A percentile compares a stretch with the other conserved stretches of the same genome.
Evolutionary conservation across 352 stramenopile species (phyloP).

Genomic region (Phytophthora sojae): DNA sequence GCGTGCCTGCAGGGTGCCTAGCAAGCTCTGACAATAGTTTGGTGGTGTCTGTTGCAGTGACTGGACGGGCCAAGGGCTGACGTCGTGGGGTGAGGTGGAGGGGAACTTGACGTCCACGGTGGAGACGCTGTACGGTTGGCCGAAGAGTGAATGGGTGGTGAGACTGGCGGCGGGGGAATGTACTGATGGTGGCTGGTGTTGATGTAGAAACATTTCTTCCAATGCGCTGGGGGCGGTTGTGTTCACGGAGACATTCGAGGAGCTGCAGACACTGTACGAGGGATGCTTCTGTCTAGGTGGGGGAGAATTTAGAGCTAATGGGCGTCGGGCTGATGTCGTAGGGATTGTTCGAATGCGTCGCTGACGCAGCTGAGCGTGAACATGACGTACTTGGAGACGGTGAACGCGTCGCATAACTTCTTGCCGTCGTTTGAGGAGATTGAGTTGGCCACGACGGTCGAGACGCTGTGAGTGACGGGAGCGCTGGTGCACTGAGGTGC

Average conservation of each 20-base stretch:
- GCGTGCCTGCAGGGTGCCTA: background rate
- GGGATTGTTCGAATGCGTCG: slow-evolving; percentile 39
- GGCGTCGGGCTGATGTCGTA: slow-evolving; percentile 8
- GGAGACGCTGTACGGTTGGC: slow-evolving; percentile 21
- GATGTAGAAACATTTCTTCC: slow-evolving; percentile 35
- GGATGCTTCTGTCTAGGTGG: background rate
- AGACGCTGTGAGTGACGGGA: slow-evolving; percentile 30
- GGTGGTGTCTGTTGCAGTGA: slow-evolving; percentile 20
- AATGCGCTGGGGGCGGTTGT: slow-evolving; percentile 22
- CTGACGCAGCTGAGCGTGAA: slow-evolving; percentile 30
- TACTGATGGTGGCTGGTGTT: background rate
- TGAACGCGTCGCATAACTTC: slow-evolving; percentile 31
- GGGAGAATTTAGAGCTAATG: background rate
- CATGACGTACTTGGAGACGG: slow-evolving; percentile 36
- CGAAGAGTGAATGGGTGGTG: background rate
- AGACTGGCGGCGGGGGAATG: background rate
- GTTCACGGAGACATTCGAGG: slow-evolving; percentile 30
- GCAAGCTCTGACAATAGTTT: background rate
- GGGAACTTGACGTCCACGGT: slow-evolving; percentile 21
- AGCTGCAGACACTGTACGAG: slow-evolving; percentile 36
- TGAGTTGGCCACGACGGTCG: slow-evolving; percentile 33
- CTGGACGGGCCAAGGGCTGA: slow-evolving; percentile 14
- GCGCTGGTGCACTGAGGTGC: background rate
- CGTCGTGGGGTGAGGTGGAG: slow-evolving; percentile 34
- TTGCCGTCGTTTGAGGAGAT: slow-evolving; percentile 36